Evolutionary conservation across 169 alveolate species (phyloP), one percentile per base, ranked within the genome.

Genomic region (Eimeria tenella): DNA sequence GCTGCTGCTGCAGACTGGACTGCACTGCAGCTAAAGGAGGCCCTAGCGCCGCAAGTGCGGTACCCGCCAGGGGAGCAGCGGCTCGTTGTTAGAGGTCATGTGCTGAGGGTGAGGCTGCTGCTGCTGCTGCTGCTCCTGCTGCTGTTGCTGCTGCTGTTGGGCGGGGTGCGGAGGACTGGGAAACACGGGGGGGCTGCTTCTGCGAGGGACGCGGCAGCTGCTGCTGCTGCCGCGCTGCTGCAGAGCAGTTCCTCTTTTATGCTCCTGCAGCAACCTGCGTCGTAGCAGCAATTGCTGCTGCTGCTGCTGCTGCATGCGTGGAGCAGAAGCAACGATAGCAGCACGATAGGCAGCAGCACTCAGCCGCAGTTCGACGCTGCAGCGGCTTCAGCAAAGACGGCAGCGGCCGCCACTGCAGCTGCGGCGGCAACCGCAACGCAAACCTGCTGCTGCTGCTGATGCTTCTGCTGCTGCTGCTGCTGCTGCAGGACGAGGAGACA

Each of bases 1-100:
- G 82, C 82, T 65, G 82, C 53, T 73, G 82, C 56, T 73, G 56
- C 55, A 73, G 82, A 73, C 49, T 73, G 82, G 82, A 73, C 50
- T 73, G 82, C 53, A 50, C 82, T 73, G 82, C 82, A 73, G 82
- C 82, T 73, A 9, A 73, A 73, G 82, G 82, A 73, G 0, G 82
- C 82, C 50, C 23, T 73, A 42, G 82, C 58, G 21, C 82, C 82
- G 11, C 82, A 42, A n/a, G 15, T 73, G 11, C 58, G 56, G 0
- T 73, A 73, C 23, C 82, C 82, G 17, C 82, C 82, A 11, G 82
- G 55, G 56, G 82, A 73, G 82, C 82, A 73, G 82, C 82, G 82
- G 3, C 82, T 73, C 4, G 53, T 73, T n/a, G 53, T 73, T 5
- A 21, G 55, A 73, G 82, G 82, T 4, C 82, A 73, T 42, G 82